Base-by-base conservation (phyloP, 352 stramenopile species). In the Phytophthora chlamydospora region DNA sequence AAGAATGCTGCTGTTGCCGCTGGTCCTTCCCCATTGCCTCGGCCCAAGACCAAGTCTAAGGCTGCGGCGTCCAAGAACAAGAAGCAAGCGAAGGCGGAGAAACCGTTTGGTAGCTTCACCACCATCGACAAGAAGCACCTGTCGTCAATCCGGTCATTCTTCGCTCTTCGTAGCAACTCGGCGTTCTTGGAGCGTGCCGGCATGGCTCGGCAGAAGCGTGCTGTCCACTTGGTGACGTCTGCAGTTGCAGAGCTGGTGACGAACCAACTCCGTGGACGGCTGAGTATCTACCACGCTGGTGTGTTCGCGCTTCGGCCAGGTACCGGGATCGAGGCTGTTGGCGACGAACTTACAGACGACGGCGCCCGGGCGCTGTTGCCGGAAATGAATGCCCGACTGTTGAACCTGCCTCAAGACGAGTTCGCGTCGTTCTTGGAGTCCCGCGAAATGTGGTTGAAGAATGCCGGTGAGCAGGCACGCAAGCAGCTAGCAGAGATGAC, bases 391-490 rank as follows among this genome's bases (percentile, higher is more conserved):
- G 58, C 49, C 7, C 76, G 78, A 35, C 75, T 91, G 34, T 53
- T 89, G 14, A 75, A 70, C 49, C 66, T 91, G 12, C 75, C 81
- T 6, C 81, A 88, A 66, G 73, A 74, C 39, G 80, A 91, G 62
- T 93, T 93, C 38, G 70, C 75, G 17, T 61, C 67, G 9, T 76
- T 93, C 24, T 68, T 93, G 52, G 33, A 73, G 38, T 82, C 75
- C 36, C 85, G 83, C 24, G 80, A 93, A 54, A 83, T 83, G 70
- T 93, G 85, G 85, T 57, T 93, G 34, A 87, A 89, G 66, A 76
- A 91, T 64, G 77, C 81, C n/a, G 83, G 78, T 10, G 72, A 88
- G 4, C 41, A 71, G n/a, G 79, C 80, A 16, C 68, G 76, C 29
- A 61, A 75, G 4, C 71, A 81, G 38, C 59, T 93, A 38, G 48